Base-by-base conservation (phyloP, 2,329 filamentous ascomycete species). In the Colletotrichum eleusines region DNA sequence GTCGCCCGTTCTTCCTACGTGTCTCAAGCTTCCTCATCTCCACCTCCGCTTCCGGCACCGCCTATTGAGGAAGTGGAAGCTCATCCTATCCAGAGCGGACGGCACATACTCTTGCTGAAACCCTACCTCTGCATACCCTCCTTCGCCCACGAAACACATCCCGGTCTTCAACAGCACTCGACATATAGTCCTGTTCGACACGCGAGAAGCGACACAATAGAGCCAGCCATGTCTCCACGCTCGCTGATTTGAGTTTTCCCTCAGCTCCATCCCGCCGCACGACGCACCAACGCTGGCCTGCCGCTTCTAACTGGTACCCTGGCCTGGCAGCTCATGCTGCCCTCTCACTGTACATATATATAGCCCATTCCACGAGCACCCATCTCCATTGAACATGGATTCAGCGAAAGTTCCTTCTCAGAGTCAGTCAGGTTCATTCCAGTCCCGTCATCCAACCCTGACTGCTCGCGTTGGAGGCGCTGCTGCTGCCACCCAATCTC, bases 201-300 rank as follows among this genome's bases (percentile, higher is more conserved):
- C 44, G 61, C 57, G 51, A 66, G 63, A 50, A 58, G 69, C 68
- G 54, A 66, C 48, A 53, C 54, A 55, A 23, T 6, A 20, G 57
- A 57, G n/a, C 66, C 55, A 44, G 54, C 48, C 63, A 72, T 72
- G 70, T 54, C 67, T 72, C 70, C 54, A 67, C 67, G 62, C n/a
- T 50, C 58, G 59, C 59, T 72, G 58, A 51, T 72, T 42, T 72
- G 57, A 72, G 63, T 58, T 46, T 51, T 63, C 50, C n/a, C 40
- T 55, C 50, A 53, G 58, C 26, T 46, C 51, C 48, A 53, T 66
- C 57, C 61, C 51, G 42, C 69, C 51, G 33, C 69, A 60, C 64
- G 48, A 72, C 69, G 44, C n/a, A 44, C 26, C 20, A 70, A 53
- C 55, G 48, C 54, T n/a, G 18, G 46, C 54, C 50, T 42, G 61